These are phyloP conservation scores for Cutaneotrichosporon mucoides DNA, from an alignment of 1,284 basidiomycete genomes.

Conservation along the genomic window DNA sequence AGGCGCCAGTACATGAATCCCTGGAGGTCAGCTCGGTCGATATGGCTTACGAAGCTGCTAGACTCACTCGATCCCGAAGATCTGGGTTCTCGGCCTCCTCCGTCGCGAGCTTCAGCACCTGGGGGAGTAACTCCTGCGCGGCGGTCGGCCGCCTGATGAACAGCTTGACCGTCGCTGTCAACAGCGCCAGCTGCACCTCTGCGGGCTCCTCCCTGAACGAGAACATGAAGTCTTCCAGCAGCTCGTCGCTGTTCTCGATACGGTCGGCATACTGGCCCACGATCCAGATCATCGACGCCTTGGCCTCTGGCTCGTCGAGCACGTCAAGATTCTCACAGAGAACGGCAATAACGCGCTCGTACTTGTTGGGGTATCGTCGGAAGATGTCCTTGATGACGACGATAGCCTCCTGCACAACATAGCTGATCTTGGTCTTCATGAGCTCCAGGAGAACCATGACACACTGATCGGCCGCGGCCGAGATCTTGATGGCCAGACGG, in stretches of 20 bases:
- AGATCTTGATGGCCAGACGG: slow-evolving; percentile 92
- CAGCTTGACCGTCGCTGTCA: slow-evolving; percentile 94
- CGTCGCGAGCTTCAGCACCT: slow-evolving; percentile 86
- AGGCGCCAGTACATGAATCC: slow-evolving; percentile 99
- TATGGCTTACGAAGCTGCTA: too few species aligned
- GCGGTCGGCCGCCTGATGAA: slow-evolving; percentile 92
- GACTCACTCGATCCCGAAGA: slow-evolving; percentile 65
- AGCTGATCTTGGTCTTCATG: slow-evolving; percentile 87
- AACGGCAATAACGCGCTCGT: slow-evolving; percentile 94
- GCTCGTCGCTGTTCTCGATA: slow-evolving; percentile 92
- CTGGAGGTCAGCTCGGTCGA: slow-evolving; percentile 18
- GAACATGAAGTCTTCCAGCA: slow-evolving; percentile 84
- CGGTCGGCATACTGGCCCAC: slow-evolving; percentile 96
- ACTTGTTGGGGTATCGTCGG: slow-evolving; percentile 94
- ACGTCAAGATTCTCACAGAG: slow-evolving; percentile 93
- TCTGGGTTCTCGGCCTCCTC: slow-evolving; percentile 97
- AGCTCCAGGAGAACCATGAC: slow-evolving; percentile 89
- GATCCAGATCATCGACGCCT: slow-evolving; percentile 97
- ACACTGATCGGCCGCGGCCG: slow-evolving; percentile 86
- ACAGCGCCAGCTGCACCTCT: slow-evolving; percentile 86
- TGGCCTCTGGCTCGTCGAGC: slow-evolving; percentile 95
- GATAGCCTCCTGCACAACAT: slow-evolving; percentile 96
- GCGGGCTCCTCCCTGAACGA: slow-evolving; percentile 91
- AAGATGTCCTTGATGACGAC: slow-evolving; percentile 99
- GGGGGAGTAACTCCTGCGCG: slow-evolving; percentile 84